These are phyloP conservation scores for Gillenia trifoliata DNA, from an alignment of 306 rosid species.

Conservation along the genomic window DNA sequence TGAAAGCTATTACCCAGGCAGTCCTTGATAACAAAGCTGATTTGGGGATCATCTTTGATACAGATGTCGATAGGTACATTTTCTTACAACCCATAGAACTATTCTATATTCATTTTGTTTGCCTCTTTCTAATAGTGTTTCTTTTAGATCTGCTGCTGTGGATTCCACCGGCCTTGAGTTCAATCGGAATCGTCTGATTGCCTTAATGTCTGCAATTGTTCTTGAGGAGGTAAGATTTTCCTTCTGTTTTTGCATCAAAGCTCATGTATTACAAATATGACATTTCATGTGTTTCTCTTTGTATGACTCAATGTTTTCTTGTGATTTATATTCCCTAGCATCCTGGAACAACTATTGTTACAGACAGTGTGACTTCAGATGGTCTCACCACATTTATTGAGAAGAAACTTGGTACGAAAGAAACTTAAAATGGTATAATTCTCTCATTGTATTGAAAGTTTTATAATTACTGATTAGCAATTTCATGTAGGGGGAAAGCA, in stretches of 20 bases:
- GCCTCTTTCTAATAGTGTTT: conserved; percentile 22
- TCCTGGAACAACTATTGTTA: conserved; percentile 92
- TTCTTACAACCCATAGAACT: conserved; percentile 11
- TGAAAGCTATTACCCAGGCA: conserved; percentile 90
- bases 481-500: conserved; percentile 78
- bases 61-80: conserved; percentile 82
- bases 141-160: conserved; percentile 93
- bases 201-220: conserved; percentile 93
- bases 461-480: not conserved
- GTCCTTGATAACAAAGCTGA: conserved; percentile 90
- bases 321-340: conserved; percentile 41
- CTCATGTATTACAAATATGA: conserved; percentile 5
- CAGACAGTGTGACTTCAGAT: conserved; percentile 97
- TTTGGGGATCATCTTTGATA: conserved; percentile 95
- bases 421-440: conserved; percentile 15
- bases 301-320: conserved; percentile 3
- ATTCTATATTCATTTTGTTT: not conserved
- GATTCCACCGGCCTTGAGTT: conserved; percentile 81
- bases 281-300: not conserved
- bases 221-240: conserved; percentile 71
- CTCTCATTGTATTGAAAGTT: not conserved
- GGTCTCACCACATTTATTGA: conserved; percentile 90
- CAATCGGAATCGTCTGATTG: conserved; percentile 87
- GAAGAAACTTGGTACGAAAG: conserved; percentile 75
- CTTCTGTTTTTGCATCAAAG: not conserved